Conservation (phyloP, 441 rosid species). For the Daphne laureola region DNA sequence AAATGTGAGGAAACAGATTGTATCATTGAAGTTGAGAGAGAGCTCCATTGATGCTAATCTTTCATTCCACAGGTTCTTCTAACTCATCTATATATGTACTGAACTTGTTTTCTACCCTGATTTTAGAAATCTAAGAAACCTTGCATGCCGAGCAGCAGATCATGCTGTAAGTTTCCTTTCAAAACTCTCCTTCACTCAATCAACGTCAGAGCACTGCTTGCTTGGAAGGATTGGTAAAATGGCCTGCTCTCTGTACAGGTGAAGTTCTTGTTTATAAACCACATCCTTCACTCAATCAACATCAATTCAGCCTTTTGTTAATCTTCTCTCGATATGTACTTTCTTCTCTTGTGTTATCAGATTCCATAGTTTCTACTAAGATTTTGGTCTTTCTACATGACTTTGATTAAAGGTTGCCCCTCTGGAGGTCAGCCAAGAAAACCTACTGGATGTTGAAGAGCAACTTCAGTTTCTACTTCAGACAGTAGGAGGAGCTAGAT, state of each 20-base stretch:
- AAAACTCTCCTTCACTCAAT: slow-evolving; percentile 30
- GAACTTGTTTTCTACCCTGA: slow-evolving; percentile 16
- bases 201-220: slow-evolving; percentile 24
- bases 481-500: slow-evolving; percentile 47
- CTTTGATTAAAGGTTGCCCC: slow-evolving; percentile 72
- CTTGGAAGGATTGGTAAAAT: slow-evolving; percentile 41
- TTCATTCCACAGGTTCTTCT: slow-evolving; percentile 61
- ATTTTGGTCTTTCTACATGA: slow-evolving; percentile 4
- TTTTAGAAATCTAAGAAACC: slow-evolving; percentile 56
- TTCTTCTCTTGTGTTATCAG: slow-evolving; percentile 8
- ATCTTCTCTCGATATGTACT: slow-evolving; percentile 7
- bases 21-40: slow-evolving; percentile 85
- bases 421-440: slow-evolving; percentile 63
- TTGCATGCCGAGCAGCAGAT: slow-evolving; percentile 57
- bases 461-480: slow-evolving; percentile 70
- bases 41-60: slow-evolving; percentile 72
- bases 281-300: no score
- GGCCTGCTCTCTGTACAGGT: slow-evolving; percentile 76
- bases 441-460: slow-evolving; percentile 68
- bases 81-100: slow-evolving; percentile 17
- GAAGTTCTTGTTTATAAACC: slow-evolving; percentile 19
- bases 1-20: slow-evolving; percentile 43
- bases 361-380: background rate
- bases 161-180: slow-evolving; percentile 38
- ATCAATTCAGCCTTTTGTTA: slow-evolving; percentile 1